Percentiles rank a stretch among this genome's conserved stretches.
phyloP scores from a whole-genome alignment of 2,329 filamentous ascomycete genomes.

The Zalaria sp. region DNA sequence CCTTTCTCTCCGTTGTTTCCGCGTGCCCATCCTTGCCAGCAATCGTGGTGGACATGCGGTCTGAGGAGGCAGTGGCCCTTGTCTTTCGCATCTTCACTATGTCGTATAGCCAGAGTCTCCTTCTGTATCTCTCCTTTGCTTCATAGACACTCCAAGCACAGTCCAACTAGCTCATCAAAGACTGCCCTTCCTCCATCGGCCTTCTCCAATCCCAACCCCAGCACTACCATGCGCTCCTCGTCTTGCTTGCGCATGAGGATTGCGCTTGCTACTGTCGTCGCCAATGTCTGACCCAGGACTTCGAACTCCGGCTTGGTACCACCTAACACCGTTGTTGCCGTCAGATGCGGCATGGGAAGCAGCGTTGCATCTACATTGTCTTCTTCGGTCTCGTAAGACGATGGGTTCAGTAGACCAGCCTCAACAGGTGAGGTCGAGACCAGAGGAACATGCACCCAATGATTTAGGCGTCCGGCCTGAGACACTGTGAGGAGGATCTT shows the following conservation, averaged over 20 bases:
- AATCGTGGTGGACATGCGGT: too few relatives aligned
- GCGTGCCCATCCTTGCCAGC: too few relatives aligned
- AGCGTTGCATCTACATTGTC: conserved; percentile 28
- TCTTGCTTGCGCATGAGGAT: conserved; percentile 56
- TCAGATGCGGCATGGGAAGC: conserved; percentile 69
- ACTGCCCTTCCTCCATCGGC: conserved; percentile 23
- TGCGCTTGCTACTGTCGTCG: conserved; percentile 74
- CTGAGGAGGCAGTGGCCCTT: too few relatives aligned
- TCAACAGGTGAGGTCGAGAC: conserved; percentile 48
- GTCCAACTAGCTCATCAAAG: conserved; percentile 23
- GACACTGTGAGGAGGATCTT: conserved; percentile 83
- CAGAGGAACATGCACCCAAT: conserved; percentile 87
- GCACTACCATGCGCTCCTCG: conserved; percentile 43
- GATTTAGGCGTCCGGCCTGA: conserved; percentile 70
- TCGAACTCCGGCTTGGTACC: conserved; percentile 71
- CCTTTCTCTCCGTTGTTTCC: too few relatives aligned
- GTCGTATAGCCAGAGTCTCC: too few relatives aligned
- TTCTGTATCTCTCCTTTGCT: too few relatives aligned
- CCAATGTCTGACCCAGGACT: conserved; percentile 66
- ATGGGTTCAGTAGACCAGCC: conserved; percentile 46
- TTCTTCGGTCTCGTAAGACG: conserved; percentile 26
- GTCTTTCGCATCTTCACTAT: too few relatives aligned
- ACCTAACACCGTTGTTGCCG: conserved; percentile 74
- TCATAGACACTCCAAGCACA: conserved; percentile 16
- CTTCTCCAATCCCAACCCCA: conserved; percentile 43